These are phyloP conservation scores for Pistacia integerrima DNA, from an alignment of 345 rosid species.

Conservation along the genomic window DNA sequence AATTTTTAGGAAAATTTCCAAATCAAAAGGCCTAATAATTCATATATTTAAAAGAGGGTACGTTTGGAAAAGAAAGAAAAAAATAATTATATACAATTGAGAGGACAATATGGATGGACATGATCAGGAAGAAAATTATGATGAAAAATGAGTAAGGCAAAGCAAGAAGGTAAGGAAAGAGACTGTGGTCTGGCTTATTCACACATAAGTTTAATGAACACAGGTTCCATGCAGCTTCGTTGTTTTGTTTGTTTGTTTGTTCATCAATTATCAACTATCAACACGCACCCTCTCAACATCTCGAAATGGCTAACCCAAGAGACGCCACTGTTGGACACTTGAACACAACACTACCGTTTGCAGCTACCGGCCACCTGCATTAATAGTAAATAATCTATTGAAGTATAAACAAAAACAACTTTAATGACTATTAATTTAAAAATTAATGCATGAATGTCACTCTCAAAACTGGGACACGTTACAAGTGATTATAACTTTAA, in stretches of 20 bases:
- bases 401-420: too few relatives aligned
- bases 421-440: too few relatives aligned
- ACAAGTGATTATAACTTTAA: too few relatives aligned
- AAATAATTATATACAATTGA: background rate
- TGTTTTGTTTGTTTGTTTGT: conserved; percentile 29
- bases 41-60: background rate
- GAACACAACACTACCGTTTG: background rate
- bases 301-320: too few relatives aligned
- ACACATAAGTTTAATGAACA: conserved; percentile 27
- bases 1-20: background rate
- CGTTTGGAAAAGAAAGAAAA: background rate
- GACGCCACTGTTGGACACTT: background rate
- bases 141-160: background rate
- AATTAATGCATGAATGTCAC: too few relatives aligned
- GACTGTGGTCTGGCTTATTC: conserved; percentile 3
- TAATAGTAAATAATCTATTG: too few relatives aligned
- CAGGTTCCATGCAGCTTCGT: conserved; percentile 56
- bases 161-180: background rate
- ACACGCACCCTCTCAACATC: background rate
- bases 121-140: too few relatives aligned
- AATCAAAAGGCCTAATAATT: background rate
- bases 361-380: too few relatives aligned
- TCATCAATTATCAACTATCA: conserved; percentile 20
- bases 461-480: too few relatives aligned
- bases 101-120: background rate